phyloP scores from a whole-genome alignment of 805 yeast genomes.

The Ogataea ganodermae region DNA sequence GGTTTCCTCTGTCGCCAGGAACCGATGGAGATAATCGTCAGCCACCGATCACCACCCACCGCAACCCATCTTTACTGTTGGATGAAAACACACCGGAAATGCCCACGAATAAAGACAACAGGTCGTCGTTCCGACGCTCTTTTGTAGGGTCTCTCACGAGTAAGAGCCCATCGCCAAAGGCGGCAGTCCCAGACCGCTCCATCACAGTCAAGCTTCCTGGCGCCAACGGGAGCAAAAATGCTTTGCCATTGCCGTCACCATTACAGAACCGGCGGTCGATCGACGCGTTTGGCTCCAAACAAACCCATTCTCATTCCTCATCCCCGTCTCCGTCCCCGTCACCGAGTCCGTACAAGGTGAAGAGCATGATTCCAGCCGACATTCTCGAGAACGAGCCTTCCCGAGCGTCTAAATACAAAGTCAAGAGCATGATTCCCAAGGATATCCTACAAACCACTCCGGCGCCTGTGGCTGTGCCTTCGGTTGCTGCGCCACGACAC shows the following conservation, averaged over 20 bases:
- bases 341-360: conserved; percentile 11
- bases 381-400: conserved; percentile 7
- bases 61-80: neutral
- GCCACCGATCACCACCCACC: no score
- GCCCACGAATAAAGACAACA: conserved; percentile 4
- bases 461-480: neutral
- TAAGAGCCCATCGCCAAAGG: conserved; percentile 1
- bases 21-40: no score
- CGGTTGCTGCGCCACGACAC: neutral
- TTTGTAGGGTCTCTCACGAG: conserved; percentile 2
- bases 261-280: neutral
- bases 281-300: conserved; percentile 1
- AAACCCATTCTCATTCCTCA: neutral
- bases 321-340: neutral
- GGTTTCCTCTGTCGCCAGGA: no score
- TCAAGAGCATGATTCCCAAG: conserved; percentile 15
- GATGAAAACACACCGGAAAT: neutral
- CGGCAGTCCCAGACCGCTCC: neutral
- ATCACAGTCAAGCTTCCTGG: conserved; percentile 6
- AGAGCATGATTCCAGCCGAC: conserved; percentile 21
- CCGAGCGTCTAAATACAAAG: conserved; percentile 3
- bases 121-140: conserved; percentile 4
- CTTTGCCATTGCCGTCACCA: neutral
- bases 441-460: conserved; percentile 7
- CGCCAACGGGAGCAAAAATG: neutral